phyloP scores from a whole-genome alignment of 495 filamentous ascomycete genomes.

The Mytilinidion resinicola region DNA sequence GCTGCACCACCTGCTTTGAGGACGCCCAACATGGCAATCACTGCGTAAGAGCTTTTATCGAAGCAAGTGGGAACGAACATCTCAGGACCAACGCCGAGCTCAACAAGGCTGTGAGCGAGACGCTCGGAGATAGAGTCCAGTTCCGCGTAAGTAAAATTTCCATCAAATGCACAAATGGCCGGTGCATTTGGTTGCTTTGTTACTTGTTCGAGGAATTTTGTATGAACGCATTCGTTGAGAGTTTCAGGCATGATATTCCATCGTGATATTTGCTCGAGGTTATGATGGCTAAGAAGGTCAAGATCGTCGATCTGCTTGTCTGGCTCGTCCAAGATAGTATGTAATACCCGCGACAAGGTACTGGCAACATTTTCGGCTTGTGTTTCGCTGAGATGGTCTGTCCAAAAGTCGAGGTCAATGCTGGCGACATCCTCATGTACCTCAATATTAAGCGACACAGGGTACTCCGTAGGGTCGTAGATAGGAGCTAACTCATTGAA shows the following conservation, averaged over 20 bases:
- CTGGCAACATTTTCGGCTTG: no score
- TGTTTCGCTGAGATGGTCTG: no score
- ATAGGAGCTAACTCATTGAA: no score
- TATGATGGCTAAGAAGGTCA: slow-evolving; percentile 20
- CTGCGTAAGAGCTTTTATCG: slow-evolving; percentile 42
- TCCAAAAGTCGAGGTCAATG: no score
- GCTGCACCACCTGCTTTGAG: slow-evolving; percentile 37
- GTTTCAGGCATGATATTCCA: slow-evolving; percentile 25
- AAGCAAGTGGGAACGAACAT: slow-evolving; percentile 50
- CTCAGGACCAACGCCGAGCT: slow-evolving; percentile 44
- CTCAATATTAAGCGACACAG: no score
- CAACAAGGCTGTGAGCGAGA: slow-evolving; percentile 20
- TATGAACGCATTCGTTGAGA: slow-evolving; percentile 22
- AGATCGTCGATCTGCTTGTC: slow-evolving; percentile 10
- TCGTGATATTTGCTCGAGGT: slow-evolving; percentile 17
- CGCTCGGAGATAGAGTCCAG: slow-evolving; percentile 14
- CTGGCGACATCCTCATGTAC: no score
- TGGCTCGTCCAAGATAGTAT: slow-evolving; percentile 18
- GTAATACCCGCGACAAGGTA: slow-evolving; percentile 31
- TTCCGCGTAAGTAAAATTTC: slow-evolving; percentile 21
- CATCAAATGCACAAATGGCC: slow-evolving; percentile 25
- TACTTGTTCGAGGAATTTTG: slow-evolving; percentile 12
- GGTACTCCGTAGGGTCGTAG: no score
- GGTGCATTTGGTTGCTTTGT: slow-evolving; percentile 16
- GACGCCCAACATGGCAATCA: slow-evolving; percentile 38